phyloP scores from a whole-genome alignment of 192 early-diverging fungal genomes.

The Backusella luteola region DNA sequence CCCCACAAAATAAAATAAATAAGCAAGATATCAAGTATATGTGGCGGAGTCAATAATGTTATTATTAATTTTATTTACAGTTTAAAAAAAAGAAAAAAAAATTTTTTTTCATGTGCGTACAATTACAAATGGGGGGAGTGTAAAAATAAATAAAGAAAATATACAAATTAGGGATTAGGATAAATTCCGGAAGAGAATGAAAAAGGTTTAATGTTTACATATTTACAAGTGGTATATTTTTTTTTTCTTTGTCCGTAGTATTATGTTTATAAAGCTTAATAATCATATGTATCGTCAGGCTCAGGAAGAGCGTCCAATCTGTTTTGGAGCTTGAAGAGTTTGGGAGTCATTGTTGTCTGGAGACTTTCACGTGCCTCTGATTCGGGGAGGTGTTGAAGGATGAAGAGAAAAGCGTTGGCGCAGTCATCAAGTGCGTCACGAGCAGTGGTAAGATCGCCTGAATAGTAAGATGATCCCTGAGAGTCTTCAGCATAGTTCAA shows the following conservation, averaged over 20 bases:
- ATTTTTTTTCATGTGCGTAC: background rate
- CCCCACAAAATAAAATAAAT: background rate
- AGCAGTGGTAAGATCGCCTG: constrained; percentile 13
- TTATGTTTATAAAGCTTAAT: background rate
- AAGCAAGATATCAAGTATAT: background rate
- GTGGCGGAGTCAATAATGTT: background rate
- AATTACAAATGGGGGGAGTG: background rate
- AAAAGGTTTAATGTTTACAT: background rate
- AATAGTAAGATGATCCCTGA: constrained; percentile 12
- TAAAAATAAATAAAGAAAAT: background rate
- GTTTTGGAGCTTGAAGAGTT: background rate
- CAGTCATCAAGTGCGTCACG: constrained; percentile 16
- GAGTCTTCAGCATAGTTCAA: constrained; percentile 18
- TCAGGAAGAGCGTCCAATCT: constrained; percentile 10
- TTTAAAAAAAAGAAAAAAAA: background rate
- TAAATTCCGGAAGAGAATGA: background rate
- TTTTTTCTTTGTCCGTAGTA: background rate
- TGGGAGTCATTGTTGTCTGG: constrained; percentile 8
- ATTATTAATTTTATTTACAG: constrained; percentile 10
- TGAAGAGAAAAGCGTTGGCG: background rate
- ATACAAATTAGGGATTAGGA: background rate
- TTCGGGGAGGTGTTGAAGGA: background rate
- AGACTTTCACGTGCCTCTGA: constrained; percentile 13
- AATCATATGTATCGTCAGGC: background rate
- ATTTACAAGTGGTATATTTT: constrained; percentile 8